Conservation (phyloP, 1,284 basidiomycete species). For the Jaminaea rosea region DNA sequence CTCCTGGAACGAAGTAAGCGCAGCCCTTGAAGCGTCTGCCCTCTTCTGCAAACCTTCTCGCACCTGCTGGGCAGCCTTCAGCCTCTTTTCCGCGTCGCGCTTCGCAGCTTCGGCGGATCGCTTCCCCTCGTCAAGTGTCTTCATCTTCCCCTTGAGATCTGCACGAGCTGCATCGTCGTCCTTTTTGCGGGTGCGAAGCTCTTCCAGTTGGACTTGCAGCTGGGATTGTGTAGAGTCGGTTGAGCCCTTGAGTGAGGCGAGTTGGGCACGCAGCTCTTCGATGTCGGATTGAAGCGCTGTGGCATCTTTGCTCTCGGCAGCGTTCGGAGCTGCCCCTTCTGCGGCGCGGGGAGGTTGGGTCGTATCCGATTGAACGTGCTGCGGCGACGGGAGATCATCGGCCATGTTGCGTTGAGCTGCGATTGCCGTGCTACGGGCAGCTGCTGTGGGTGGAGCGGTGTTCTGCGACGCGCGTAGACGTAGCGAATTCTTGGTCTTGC, state of each 20-base stretch:
- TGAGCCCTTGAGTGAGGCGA: constrained; percentile 58
- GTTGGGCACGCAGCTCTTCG: constrained; percentile 62
- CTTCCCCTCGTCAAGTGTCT: constrained; percentile 75
- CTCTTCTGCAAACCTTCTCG: constrained; percentile 45
- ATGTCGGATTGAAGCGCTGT: no score
- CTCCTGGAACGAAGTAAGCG: not conserved
- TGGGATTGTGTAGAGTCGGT: constrained; percentile 53
- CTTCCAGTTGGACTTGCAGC: constrained; percentile 65
- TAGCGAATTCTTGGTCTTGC: no score
- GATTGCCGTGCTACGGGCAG: no score
- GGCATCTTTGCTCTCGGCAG: no score
- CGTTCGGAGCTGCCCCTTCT: not conserved
- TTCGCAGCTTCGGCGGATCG: constrained; percentile 68
- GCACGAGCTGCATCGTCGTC: constrained; percentile 69
- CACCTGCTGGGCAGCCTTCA: constrained; percentile 61
- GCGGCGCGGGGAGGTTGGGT: constrained; percentile 8
- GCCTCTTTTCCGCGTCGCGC: constrained; percentile 76
- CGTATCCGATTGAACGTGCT: not conserved
- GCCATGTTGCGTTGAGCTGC: no score
- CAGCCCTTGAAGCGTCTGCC: constrained; percentile 50
- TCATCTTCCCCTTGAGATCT: constrained; percentile 71
- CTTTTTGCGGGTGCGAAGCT: constrained; percentile 65
- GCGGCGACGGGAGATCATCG: no score
- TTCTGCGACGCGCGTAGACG: no score
- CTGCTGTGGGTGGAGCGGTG: no score